Base-by-base conservation (phyloP, 2,329 filamentous ascomycete genomes). In the Hortaea sp. region DNA sequence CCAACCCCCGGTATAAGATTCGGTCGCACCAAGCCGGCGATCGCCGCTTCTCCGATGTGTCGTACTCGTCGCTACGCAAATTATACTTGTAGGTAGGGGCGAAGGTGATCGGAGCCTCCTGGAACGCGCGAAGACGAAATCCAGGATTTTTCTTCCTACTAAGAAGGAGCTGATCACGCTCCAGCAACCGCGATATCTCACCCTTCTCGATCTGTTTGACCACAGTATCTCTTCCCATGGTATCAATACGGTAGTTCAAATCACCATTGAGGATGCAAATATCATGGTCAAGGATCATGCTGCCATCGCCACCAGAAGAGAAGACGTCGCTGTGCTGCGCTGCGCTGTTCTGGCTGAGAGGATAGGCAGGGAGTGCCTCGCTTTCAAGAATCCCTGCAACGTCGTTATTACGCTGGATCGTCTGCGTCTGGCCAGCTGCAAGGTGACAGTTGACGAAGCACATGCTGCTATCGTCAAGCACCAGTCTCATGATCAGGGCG, bases 31-130 rank as follows among this genome's bases (percentile, higher is more conserved):
- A 98, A 1, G 92, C 92, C 0, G 92, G 92, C 20, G 87, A 84
- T 42, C 92, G 79, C 65, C 87, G 87, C 74, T 98, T 98, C 66
- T 98, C 92, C 37, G 58, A 62, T 0, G 85, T 84, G 63, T 98
- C 92, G 65, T 97, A 98, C 5, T 80, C 84, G 61, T 97, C 90
- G 0, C 88, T 94, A 11, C 89, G 89, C 0, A 97, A 88, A 57
- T 98, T 92, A 64, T 98, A 98, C 65, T 98, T 98, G 73, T 98
- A 98, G 0, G 92, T 98, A 0, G 92, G 92, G 6, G 88, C 83
- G 63, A 98, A 98, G 0, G 81, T 84, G 58, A 98, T 95, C 1
- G 85, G 85, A 46, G 84, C 75, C 67, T 98, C 92, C n/a, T 84
- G 81, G 64, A 98, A 97, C 0, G 87, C 84, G 13, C 89, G 82